Conservation (phyloP, 1,139 yeast species). For the Entelexis sorbosivorans region DNA sequence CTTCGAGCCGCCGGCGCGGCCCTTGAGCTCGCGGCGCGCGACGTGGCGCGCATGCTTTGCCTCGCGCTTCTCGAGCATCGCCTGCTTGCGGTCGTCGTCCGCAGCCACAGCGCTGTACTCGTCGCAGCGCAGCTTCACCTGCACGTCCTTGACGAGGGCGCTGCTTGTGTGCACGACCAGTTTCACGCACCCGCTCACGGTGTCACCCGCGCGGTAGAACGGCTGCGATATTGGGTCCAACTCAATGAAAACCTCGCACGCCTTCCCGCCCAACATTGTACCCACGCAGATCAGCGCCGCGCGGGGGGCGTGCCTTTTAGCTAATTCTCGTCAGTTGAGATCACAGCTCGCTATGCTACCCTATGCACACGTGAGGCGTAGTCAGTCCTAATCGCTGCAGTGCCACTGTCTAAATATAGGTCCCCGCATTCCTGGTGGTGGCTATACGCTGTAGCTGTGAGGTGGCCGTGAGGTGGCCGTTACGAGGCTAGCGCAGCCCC, state of each 20-base stretch:
- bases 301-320: too few relatives aligned
- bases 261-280: not conserved
- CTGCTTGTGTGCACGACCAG: not conserved
- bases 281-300: too few relatives aligned
- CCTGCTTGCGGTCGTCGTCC: not conserved
- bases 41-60: not conserved
- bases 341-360: not conserved
- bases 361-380: not conserved
- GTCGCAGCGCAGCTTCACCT: constrained; percentile 12
- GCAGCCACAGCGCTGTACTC: constrained; percentile 5
- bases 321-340: too few relatives aligned
- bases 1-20: not conserved
- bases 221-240: constrained; percentile 3
- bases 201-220: constrained; percentile 8
- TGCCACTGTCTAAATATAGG: too few relatives aligned
- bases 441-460: too few relatives aligned
- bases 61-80: constrained; percentile 1
- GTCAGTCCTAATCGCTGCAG: too few relatives aligned
- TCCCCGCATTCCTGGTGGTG: too few relatives aligned
- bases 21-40: not conserved
- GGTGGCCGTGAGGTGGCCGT: too few relatives aligned
- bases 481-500: too few relatives aligned
- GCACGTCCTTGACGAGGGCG: constrained; percentile 4
- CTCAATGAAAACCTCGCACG: not conserved
- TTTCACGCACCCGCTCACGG: not conserved